These are phyloP conservation scores for Scheffersomyces amazonensis DNA, from an alignment of 805 yeast species.

Conservation along the genomic window DNA sequence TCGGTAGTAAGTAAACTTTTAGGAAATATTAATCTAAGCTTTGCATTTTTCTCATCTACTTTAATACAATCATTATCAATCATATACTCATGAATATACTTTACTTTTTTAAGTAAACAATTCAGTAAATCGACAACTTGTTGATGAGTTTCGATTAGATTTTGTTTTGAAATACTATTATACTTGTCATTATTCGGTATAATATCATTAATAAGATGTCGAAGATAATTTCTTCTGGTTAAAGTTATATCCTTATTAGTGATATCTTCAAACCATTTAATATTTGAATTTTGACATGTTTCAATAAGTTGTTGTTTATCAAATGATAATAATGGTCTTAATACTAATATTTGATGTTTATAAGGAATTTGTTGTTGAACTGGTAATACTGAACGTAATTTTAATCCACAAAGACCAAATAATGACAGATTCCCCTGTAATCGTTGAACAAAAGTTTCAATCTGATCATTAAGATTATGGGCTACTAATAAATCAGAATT, in stretches of 20 bases:
- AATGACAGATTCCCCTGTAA: slow-evolving; percentile 37
- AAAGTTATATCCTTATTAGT: slow-evolving; percentile 55
- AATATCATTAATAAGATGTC: slow-evolving; percentile 33
- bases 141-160: slow-evolving; percentile 9
- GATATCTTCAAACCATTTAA: slow-evolving; percentile 69
- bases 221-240: slow-evolving; percentile 56
- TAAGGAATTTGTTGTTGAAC: slow-evolving; percentile 15
- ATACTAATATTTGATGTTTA: slow-evolving; percentile 18
- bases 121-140: slow-evolving; percentile 7
- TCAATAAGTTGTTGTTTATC: slow-evolving; percentile 43
- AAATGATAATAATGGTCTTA: slow-evolving; percentile 52
- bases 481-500: slow-evolving; percentile 49
- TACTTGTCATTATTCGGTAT: slow-evolving; percentile 13
- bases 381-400: slow-evolving; percentile 23
- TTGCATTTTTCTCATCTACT: slow-evolving; percentile 5
- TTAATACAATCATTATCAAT: not conserved
- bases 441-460: slow-evolving; percentile 66
- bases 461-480: slow-evolving; percentile 69
- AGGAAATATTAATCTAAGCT: slow-evolving; percentile 6
- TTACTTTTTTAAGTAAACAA: slow-evolving; percentile 5
- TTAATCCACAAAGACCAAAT: slow-evolving; percentile 61
- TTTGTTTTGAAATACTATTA: slow-evolving; percentile 8
- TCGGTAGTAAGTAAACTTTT: slow-evolving; percentile 4
- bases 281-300: slow-evolving; percentile 37
- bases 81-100: slow-evolving; percentile 4